Percentiles rank a stretch among this genome's conserved stretches.
These are phyloP conservation scores for Crithidia expoeki DNA, from an alignment of 208 protist species.

Conservation along the genomic window DNA sequence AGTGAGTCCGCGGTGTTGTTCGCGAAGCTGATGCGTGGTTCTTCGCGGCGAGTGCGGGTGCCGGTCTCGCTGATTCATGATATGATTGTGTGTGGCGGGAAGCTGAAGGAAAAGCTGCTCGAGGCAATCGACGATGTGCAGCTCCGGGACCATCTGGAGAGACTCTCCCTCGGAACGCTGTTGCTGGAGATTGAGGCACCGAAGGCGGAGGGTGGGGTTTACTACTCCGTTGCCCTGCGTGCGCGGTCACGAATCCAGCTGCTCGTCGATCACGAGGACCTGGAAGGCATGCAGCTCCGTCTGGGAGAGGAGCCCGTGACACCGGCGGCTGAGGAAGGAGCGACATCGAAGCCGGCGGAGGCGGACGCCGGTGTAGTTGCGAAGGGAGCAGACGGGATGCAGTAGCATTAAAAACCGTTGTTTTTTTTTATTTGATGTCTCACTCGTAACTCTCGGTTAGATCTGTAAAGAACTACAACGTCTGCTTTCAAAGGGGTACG, in stretches of 20 bases:
- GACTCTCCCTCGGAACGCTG: slow-evolving; percentile 60
- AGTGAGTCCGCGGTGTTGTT: slow-evolving; percentile 78
- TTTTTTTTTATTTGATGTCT: no score
- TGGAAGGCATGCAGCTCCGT: slow-evolving; percentile 76
- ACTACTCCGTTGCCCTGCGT: slow-evolving; percentile 71
- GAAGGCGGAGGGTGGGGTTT: slow-evolving; percentile 37
- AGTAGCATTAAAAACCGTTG: not conserved
- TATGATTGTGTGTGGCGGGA: slow-evolving; percentile 54
- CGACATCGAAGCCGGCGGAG: not conserved
- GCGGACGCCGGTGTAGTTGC: not conserved
- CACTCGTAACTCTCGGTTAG: no score
- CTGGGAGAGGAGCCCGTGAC: slow-evolving; percentile 46
- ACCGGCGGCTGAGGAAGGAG: not conserved
- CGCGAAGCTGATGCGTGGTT: slow-evolving; percentile 59
- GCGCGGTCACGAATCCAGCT: slow-evolving; percentile 76
- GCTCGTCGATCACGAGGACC: slow-evolving; percentile 83
- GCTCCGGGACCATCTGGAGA: slow-evolving; percentile 47
- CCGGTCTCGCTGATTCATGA: slow-evolving; percentile 52
- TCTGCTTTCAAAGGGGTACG: no score
- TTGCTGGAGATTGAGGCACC: slow-evolving; percentile 58
- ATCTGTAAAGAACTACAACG: no score
- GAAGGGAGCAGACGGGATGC: not conserved
- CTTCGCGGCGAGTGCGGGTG: slow-evolving; percentile 61
- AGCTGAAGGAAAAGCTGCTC: slow-evolving; percentile 68
- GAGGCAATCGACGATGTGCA: slow-evolving; percentile 55